Evolutionary conservation across 257 asterid genomes (phyloP), one percentile per base, ranked within the genome.

Genomic region (Coffea canephora): DNA sequence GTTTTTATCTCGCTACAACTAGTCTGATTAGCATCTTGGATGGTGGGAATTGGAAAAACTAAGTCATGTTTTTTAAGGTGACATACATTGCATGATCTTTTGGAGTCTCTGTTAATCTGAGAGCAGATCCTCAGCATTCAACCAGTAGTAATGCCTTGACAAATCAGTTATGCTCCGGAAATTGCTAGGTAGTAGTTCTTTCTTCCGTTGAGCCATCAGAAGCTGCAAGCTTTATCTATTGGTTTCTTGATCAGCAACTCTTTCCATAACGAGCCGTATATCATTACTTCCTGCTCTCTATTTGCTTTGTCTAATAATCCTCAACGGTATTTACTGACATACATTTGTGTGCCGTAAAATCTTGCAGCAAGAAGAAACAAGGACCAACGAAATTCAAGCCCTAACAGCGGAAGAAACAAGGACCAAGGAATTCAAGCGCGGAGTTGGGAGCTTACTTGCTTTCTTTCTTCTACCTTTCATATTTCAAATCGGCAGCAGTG

Each of bases 361-460:
- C 8, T 79, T 84, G 69, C 91, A 85, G 92, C 83, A 88, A 77
- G 78, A 79, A 84, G 54, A 85, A 84, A 78, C 72, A 83, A 36
- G 77, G 85, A 31, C 36, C 77, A 34, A 69, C 41, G 83, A 80
- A 67, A 78, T 71, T 67, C 52, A 82, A 78, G 84, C 71, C 69
- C 41, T 83, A 74, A 84, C 68, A 2, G 13, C 50, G 77, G 16
- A 46, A 84, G 54, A 85, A 84, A 78, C 72, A 83, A 36, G 77
- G 85, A 31, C 31, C 77, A 34, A 69, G 46, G 83, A 80, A 78
- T 71, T 67, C 52, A 82, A 78, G 84, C 71, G 72, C 50, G 77
- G 16, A 46, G 27, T 59, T 68, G 71, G 71, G 31, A 54, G 49
- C 41, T 52, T 31, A 25, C 19, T 68, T 36, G 41, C 21, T 48